Percentiles rank a stretch among this genome's conserved stretches.
These are phyloP conservation scores for Rheum nobile DNA, from an alignment of 148 eudicot species.

Conservation along the genomic window DNA sequence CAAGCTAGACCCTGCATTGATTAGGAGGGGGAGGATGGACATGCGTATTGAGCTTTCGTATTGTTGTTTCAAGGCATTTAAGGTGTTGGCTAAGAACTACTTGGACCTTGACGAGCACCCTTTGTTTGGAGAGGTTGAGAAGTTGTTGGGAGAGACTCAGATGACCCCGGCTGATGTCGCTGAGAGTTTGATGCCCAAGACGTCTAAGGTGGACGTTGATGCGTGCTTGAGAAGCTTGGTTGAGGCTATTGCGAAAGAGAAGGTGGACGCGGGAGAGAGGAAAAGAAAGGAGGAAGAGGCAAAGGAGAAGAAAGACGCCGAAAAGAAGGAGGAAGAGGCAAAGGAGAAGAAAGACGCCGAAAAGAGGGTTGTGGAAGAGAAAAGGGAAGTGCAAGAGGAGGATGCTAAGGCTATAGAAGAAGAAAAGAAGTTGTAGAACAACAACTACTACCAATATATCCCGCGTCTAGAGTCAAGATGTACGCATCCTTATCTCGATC, in stretches of 20 bases:
- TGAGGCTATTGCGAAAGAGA: constrained; percentile 7
- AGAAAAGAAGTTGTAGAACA: not conserved
- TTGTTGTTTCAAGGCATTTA: constrained; percentile 7
- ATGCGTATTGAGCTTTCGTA: constrained; percentile 10
- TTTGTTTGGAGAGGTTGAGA: constrained; percentile 5
- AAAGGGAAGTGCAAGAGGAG: not conserved
- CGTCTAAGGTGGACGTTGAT: not conserved
- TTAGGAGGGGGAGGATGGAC: constrained; percentile 10
- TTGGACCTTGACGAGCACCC: constrained; percentile 2
- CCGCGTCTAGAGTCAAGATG: no score
- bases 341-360: not conserved
- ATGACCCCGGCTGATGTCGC: constrained; percentile 14
- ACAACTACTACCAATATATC: no score
- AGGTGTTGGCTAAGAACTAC: constrained; percentile 10
- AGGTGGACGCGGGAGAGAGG: constrained; percentile 8
- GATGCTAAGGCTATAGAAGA: not conserved
- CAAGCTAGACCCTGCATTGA: constrained; percentile 10
- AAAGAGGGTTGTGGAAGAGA: not conserved
- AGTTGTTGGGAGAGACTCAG: not conserved
- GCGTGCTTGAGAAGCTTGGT: not conserved
- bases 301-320: not conserved
- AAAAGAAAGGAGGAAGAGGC: constrained; percentile 1
- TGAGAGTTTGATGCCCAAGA: constrained; percentile 11
- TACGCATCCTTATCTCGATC: no score
- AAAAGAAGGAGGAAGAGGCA: not conserved